Conservation (phyloP, 192 early-diverging fungal species). For the Chytriomyces confervae region DNA sequence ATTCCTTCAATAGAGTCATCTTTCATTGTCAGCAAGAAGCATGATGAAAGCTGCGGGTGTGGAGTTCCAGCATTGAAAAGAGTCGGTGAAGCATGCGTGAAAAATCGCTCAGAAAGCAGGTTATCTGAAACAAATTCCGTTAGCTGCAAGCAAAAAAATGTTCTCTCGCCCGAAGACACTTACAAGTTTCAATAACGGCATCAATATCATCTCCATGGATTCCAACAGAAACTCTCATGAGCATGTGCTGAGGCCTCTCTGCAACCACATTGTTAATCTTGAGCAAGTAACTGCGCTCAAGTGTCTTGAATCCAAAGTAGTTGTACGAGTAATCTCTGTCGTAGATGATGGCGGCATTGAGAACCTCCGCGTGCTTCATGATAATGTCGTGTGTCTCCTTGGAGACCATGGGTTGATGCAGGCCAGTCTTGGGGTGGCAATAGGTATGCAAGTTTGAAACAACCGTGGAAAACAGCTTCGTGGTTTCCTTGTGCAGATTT, state of each 20-base stretch:
- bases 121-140: constrained; percentile 55
- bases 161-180: background rate
- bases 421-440: constrained; percentile 87
- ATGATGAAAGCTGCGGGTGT: constrained; percentile 90
- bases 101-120: constrained; percentile 89
- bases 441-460: constrained; percentile 85
- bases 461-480: constrained; percentile 79
- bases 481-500: constrained; percentile 79
- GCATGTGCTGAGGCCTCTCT: constrained; percentile 96
- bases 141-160: too few species aligned
- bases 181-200: constrained; percentile 84
- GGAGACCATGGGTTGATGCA: constrained; percentile 90
- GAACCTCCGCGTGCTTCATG: constrained; percentile 73
- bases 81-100: constrained; percentile 97
- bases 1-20: constrained; percentile 99
- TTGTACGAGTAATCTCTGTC: constrained; percentile 98
- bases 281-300: constrained; percentile 95
- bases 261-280: constrained; percentile 85
- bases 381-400: constrained; percentile 73
- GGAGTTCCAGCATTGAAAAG: constrained; percentile 99
- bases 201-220: constrained; percentile 94
- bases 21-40: constrained; percentile 94
- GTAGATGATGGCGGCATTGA: constrained; percentile 97
- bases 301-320: constrained; percentile 99
- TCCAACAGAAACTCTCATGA: constrained; percentile 98